Evolutionary conservation across 1,139 yeast species (phyloP).

Genomic region (Saccharomyces hybrid): DNA sequence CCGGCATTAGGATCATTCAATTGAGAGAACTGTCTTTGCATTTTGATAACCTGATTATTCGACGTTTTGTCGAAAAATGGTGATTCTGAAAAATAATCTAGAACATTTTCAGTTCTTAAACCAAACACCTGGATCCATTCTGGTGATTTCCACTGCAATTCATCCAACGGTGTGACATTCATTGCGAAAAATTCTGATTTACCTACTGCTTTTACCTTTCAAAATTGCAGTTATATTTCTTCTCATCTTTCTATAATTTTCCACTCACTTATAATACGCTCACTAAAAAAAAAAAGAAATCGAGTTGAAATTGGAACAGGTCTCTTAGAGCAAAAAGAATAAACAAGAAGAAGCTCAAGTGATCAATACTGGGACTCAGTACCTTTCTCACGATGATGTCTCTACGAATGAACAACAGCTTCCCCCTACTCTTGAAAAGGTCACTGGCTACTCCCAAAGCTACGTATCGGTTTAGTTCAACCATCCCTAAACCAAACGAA

Average conservation of each 20-base stretch:
- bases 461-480: background rate
- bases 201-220: background rate
- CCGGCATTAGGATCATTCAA: conserved; percentile 10
- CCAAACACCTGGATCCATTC: conserved; percentile 93
- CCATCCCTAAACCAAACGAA: conserved; percentile 41
- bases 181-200: background rate
- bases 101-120: conserved; percentile 76
- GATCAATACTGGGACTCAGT: background rate
- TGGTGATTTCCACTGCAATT: conserved; percentile 93
- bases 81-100: conserved; percentile 86
- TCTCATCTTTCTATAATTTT: background rate
- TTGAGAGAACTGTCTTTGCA: conserved; percentile 75
- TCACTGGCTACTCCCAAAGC: background rate
- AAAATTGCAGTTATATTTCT: background rate
- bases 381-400: background rate
- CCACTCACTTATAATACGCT: background rate
- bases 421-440: background rate
- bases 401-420: background rate
- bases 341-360: background rate
- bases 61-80: conserved; percentile 94
- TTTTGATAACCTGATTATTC: conserved; percentile 85
- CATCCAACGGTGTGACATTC: conserved; percentile 50
- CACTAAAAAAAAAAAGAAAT: background rate
- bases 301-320: background rate
- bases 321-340: background rate